These are phyloP conservation scores for Phyllosticta citriasiana DNA, from an alignment of 2,329 filamentous ascomycete species.

Conservation along the genomic window DNA sequence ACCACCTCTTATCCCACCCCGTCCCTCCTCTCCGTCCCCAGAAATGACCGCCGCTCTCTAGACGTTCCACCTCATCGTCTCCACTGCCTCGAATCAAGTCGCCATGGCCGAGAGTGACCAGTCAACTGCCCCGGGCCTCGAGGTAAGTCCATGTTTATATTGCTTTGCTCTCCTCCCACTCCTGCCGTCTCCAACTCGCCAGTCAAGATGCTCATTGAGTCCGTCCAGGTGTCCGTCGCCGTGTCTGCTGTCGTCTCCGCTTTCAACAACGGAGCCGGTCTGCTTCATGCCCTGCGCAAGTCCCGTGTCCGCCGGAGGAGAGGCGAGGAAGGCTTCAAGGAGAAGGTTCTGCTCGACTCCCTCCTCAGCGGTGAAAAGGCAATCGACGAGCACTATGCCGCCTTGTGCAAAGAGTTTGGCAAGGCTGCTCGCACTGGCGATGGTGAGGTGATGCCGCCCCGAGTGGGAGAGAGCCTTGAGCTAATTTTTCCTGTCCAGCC, in stretches of 20 bases:
- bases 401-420: constrained; percentile 26
- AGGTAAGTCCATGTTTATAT: not conserved
- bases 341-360: constrained; percentile 29
- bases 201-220: not conserved
- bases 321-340: constrained; percentile 23
- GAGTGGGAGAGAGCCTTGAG: constrained; percentile 9
- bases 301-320: constrained; percentile 18
- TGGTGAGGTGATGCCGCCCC: constrained; percentile 18
- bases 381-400: constrained; percentile 23
- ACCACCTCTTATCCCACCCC: not conserved
- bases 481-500: constrained; percentile 15
- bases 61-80: not conserved
- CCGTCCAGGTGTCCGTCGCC: constrained; percentile 27
- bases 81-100: not conserved
- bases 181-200: not conserved
- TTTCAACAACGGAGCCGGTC: constrained; percentile 32
- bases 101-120: not conserved
- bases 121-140: not conserved
- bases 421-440: constrained; percentile 29
- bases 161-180: not conserved
- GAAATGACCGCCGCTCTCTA: not conserved
- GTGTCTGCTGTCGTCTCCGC: constrained; percentile 34
- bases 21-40: not conserved
- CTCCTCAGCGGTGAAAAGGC: constrained; percentile 28
- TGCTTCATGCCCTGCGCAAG: constrained; percentile 27